These are phyloP conservation scores for Vigna hirtella DNA, from an alignment of 306 rosid genomes.

Conservation along the genomic window DNA sequence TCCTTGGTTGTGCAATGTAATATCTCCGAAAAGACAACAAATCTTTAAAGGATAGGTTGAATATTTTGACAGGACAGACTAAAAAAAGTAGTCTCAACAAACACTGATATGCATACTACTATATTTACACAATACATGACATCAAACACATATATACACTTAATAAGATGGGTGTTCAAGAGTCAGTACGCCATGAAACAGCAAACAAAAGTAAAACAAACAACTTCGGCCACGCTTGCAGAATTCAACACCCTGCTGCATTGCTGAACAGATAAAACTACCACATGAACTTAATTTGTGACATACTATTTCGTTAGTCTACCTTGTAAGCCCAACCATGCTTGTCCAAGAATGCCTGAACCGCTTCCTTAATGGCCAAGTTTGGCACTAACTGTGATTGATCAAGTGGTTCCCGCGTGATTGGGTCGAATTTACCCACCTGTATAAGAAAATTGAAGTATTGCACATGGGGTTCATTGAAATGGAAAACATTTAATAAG, in stretches of 20 bases:
- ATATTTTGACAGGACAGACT: neutral
- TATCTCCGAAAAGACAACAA: neutral
- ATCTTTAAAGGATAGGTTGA: neutral
- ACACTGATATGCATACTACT: constrained; percentile 24
- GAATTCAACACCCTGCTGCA: constrained; percentile 27
- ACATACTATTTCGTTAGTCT: constrained; percentile 49
- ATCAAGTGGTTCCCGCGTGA: constrained; percentile 72
- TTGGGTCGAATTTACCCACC: constrained; percentile 92
- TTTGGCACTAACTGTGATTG: constrained; percentile 71
- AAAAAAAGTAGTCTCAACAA: constrained; percentile 16
- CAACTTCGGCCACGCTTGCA: constrained; percentile 20
- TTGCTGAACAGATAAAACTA: constrained; percentile 24
- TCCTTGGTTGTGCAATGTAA: neutral
- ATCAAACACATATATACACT: constrained; percentile 41
- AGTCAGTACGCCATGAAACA: constrained; percentile 28
- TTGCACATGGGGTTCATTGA: neutral
- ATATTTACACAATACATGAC: constrained; percentile 37
- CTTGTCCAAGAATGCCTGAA: constrained; percentile 68
- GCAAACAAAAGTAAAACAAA: constrained; percentile 27
- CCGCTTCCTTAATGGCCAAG: constrained; percentile 85
- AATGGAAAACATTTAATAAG: neutral
- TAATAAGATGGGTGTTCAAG: constrained; percentile 15
- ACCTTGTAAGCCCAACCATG: constrained; percentile 93
- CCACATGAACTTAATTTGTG: constrained; percentile 14
- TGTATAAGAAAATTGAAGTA: constrained; percentile 42